phyloP scores from a whole-genome alignment of 176 grass and related monocot genomes.

The Carex pumila region DNA sequence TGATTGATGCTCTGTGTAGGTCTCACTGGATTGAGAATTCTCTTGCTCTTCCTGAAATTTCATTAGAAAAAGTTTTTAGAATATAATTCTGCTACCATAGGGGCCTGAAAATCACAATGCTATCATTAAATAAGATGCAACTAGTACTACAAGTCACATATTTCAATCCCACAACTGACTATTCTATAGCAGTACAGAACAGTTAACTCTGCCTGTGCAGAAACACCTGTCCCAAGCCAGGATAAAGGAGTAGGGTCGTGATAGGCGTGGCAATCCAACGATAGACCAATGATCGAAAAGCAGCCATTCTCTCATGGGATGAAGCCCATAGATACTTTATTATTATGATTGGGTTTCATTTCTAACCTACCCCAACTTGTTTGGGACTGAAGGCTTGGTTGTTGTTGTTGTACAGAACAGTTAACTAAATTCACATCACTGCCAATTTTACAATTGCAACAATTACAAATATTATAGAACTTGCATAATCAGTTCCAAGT shows the following conservation, averaged over 20 bases:
- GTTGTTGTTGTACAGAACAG: background rate
- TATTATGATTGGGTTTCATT: no score
- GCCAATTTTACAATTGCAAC: background rate
- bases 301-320: no score
- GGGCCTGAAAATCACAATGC: background rate
- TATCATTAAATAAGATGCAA: background rate
- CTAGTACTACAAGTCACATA: background rate
- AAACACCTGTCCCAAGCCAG: no score
- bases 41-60: slow-evolving; percentile 15
- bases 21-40: slow-evolving; percentile 20
- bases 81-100: background rate
- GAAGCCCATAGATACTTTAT: no score
- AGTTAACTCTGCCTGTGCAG: no score
- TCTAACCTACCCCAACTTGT: no score
- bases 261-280: no score
- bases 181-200: background rate
- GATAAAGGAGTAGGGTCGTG: no score
- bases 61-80: background rate
- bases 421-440: background rate
- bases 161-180: background rate
- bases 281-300: no score
- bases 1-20: background rate
- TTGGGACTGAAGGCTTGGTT: no score
- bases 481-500: background rate
- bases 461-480: background rate